Evolutionary conservation across 305 asterid species (phyloP).

Genomic region (Ilex paraguariensis): DNA sequence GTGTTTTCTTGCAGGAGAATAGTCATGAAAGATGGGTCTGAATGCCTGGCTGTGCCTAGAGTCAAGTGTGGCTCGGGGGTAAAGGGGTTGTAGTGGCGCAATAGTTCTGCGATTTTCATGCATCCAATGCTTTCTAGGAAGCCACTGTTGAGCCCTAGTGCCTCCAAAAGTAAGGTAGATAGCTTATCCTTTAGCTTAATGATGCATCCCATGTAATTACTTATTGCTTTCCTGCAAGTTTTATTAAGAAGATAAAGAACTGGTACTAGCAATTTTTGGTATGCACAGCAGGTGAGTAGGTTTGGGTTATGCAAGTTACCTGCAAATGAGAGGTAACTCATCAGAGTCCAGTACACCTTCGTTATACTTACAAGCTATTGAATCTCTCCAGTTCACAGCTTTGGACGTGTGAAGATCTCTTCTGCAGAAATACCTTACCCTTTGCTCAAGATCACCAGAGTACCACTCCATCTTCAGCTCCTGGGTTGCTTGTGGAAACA

Average conservation of each 20-base stretch:
- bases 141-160: constrained; percentile 41
- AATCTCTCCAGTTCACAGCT: constrained; percentile 59
- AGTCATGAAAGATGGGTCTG: constrained; percentile 48
- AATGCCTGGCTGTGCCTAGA: constrained; percentile 44
- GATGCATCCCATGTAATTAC: constrained; percentile 47
- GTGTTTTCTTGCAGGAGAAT: constrained; percentile 37
- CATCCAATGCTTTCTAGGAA: constrained; percentile 35
- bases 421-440: constrained; percentile 42
- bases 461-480: constrained; percentile 48
- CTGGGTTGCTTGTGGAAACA: constrained; percentile 48
- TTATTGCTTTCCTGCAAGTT: constrained; percentile 38
- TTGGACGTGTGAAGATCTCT: constrained; percentile 32
- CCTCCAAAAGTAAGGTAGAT: constrained; percentile 54
- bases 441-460: constrained; percentile 37
- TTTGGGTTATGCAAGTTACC: constrained; percentile 18
- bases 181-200: constrained; percentile 31
- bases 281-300: no score
- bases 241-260: neutral
- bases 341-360: constrained; percentile 35
- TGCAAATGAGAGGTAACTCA: constrained; percentile 44
- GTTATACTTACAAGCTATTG: constrained; percentile 40
- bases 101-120: constrained; percentile 46
- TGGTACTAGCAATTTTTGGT: no score
- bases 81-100: constrained; percentile 60
- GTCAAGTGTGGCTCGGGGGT: constrained; percentile 61